These are phyloP conservation scores for Xylariaceae sp. DNA, from an alignment of 2,329 filamentous ascomycete species.

Conservation along the genomic window DNA sequence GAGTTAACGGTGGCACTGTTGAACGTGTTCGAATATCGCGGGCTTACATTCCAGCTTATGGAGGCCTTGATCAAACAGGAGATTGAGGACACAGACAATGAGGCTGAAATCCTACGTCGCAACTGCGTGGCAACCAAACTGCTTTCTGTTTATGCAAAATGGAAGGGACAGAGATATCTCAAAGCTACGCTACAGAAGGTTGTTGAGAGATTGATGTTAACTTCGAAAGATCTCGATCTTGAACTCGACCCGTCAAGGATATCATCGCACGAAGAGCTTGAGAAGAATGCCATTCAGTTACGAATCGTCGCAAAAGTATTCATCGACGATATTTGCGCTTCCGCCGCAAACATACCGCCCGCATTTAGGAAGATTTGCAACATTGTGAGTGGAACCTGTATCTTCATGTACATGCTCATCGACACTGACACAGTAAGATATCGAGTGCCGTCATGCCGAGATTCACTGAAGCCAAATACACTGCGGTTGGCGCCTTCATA, in stretches of 20 bases:
- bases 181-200: constrained; percentile 63
- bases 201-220: constrained; percentile 61
- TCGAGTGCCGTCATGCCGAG: constrained; percentile 58
- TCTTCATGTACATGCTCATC: background rate
- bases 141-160: constrained; percentile 67
- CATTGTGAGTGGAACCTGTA: constrained; percentile 46
- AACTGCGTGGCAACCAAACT: constrained; percentile 71
- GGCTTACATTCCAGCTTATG: constrained; percentile 58
- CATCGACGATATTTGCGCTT: constrained; percentile 66
- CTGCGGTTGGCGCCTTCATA: constrained; percentile 66
- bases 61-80: constrained; percentile 66
- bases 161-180: constrained; percentile 63
- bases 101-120: constrained; percentile 62
- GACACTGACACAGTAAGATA: constrained; percentile 41
- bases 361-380: constrained; percentile 65
- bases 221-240: constrained; percentile 63
- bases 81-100: constrained; percentile 65
- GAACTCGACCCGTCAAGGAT: constrained; percentile 64
- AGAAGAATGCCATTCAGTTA: constrained; percentile 63
- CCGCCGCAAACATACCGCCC: constrained; percentile 55
- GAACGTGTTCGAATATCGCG: constrained; percentile 66
- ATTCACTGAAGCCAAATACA: constrained; percentile 68
- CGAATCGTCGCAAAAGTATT: constrained; percentile 67
- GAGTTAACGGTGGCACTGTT: constrained; percentile 64
- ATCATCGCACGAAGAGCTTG: constrained; percentile 55